Percentiles rank a stretch among this genome's conserved stretches.
These are phyloP conservation scores for Cystobasidium onofrii DNA, from an alignment of 768 basidiomycete species.

Conservation along the genomic window DNA sequence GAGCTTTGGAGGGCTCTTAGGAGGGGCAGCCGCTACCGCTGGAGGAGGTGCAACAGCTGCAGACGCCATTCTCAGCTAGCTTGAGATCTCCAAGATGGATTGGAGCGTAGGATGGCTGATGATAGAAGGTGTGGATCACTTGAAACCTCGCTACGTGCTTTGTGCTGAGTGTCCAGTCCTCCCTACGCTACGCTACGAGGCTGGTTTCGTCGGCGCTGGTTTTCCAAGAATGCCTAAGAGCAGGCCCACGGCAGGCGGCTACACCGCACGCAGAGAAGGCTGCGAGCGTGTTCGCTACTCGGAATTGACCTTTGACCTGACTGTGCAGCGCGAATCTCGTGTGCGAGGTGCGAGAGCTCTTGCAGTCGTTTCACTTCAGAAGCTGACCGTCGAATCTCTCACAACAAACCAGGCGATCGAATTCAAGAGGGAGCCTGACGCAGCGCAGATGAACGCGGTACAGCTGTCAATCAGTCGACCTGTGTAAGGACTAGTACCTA, in stretches of 20 bases:
- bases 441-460: background rate
- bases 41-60: background rate
- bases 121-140: no score
- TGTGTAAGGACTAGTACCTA: no score
- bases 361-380: background rate
- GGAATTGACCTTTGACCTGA: background rate
- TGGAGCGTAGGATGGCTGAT: background rate
- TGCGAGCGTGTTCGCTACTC: background rate
- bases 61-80: background rate
- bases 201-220: background rate
- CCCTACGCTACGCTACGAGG: background rate
- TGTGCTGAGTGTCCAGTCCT: background rate
- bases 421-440: background rate
- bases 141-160: no score
- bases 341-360: background rate
- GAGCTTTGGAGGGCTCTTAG: constrained; percentile 25
- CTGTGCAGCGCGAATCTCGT: background rate
- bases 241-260: no score
- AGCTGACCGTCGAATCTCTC: constrained; percentile 3
- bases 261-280: background rate
- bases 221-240: background rate
- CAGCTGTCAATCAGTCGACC: no score
- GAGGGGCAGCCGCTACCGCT: background rate
- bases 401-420: constrained; percentile 6
- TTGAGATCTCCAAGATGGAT: background rate